A percentile compares a stretch with the other conserved stretches of the same genome.
phyloP scores from a whole-genome alignment of 345 rosid species.

The Melaleuca alternifolia region DNA sequence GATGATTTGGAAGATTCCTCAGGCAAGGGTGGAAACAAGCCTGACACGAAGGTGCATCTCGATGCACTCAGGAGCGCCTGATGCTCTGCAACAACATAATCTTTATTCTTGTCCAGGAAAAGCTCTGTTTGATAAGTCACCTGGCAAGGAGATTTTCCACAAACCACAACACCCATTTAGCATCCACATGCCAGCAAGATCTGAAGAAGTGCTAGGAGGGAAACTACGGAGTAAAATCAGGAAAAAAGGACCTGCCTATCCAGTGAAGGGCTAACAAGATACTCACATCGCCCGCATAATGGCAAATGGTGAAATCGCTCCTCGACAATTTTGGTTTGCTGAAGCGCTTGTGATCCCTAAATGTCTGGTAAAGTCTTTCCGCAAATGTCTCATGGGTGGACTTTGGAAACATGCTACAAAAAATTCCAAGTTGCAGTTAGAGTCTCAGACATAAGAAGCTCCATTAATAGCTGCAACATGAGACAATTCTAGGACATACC shows the following conservation, averaged over 20 bases:
- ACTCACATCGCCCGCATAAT: conserved; percentile 97
- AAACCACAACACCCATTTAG: not conserved
- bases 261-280: conserved; percentile 1
- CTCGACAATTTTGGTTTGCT: conserved; percentile 88
- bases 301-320: conserved; percentile 88
- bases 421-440: not conserved
- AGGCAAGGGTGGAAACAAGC: conserved; percentile 65
- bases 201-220: not conserved
- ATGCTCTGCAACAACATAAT: conserved; percentile 91
- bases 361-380: conserved; percentile 89
- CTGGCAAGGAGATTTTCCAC: conserved; percentile 19
- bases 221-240: not conserved
- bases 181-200: not conserved
- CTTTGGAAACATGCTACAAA: conserved; percentile 90
- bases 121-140: conserved; percentile 93
- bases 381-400: conserved; percentile 98
- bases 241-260: not conserved
- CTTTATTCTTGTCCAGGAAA: conserved; percentile 95
- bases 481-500: conserved; percentile 37
- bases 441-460: not conserved
- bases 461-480: not conserved
- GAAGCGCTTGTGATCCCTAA: conserved; percentile 73
- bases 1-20: conserved; percentile 83
- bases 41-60: conserved; percentile 65
- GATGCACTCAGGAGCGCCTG: conserved; percentile 80